Base-by-base conservation (phyloP, 2,329 filamentous ascomycete species). In the Teratosphaeria nubilosa region DNA sequence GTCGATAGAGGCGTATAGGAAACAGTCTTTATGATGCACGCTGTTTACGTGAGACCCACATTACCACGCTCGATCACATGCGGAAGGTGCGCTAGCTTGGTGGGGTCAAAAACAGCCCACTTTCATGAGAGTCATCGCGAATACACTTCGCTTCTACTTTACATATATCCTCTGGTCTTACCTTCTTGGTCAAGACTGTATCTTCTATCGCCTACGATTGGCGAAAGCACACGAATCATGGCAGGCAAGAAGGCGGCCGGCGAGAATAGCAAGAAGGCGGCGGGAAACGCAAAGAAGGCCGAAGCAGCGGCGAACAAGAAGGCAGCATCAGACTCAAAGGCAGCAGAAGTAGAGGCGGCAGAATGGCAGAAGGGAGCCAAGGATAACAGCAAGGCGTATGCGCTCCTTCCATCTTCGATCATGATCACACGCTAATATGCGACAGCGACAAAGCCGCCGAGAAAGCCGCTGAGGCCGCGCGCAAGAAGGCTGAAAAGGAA, bases 401-500 rank as follows among this genome's bases (percentile, higher is more conserved):
- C 78, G 24, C 52, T n/a, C 16, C 22, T 22, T 31, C 20, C 41
- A 48, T 24, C 20, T 50, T 27, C 27, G 5, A 13, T 50, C 11
- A 24, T 30, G 22, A 22, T 10, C 6, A 22, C 5, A 53, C 34
- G 53, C 59, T 61, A 45, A 62, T 50, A 22, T 16, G 27, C n/a
- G 55, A 63, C 66, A 96, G 91, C 72, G 90, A 95, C 66, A 86
- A 87, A 37, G 90, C 91, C 56, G 88, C 87, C 54, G 86, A 85
- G 54, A 95, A 92, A 76, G 91, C 88, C 66, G 87, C 87, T 58
- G 90, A 95, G 70, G 82, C 80, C 58, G 88, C 88, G 2, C 85
- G 86, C 58, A 95, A 96, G 76, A 97, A 96, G 76, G 92, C 91
- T 55, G 94, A 97, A 72, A 87, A 87, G 54, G 91, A 95, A 1